These are phyloP conservation scores for Fonsecaea erecta DNA, from an alignment of 2,329 filamentous ascomycete genomes.

Conservation along the genomic window DNA sequence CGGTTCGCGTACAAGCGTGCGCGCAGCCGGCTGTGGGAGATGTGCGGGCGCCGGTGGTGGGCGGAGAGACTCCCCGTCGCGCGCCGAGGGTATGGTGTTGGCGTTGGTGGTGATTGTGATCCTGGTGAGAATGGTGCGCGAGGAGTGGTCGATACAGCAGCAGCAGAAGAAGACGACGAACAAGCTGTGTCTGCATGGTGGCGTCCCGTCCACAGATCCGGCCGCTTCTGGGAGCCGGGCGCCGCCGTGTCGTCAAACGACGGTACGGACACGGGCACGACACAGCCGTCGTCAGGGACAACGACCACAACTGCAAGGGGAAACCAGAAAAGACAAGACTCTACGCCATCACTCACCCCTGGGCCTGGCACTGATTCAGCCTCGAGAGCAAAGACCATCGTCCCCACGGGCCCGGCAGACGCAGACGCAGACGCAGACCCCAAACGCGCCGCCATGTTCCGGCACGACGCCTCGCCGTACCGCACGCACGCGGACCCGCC, in stretches of 20 bases:
- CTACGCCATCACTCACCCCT: not conserved
- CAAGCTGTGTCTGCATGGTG: constrained; percentile 65
- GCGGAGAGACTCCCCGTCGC: constrained; percentile 49
- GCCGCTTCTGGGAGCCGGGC: constrained; percentile 67
- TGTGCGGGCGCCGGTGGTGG: constrained; percentile 76
- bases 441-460: constrained; percentile 42
- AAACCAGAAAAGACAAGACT: not conserved
- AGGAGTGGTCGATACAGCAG: not conserved
- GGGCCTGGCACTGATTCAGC: not conserved
- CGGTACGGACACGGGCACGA: too few species aligned
- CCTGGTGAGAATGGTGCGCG: too few species aligned
- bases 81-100: not conserved
- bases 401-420: too few species aligned
- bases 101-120: too few species aligned
- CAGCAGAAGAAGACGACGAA: not conserved
- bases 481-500: constrained; percentile 51
- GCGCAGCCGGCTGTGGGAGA: constrained; percentile 77
- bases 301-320: not conserved
- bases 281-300: not conserved
- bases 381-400: not conserved
- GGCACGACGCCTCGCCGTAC: constrained; percentile 53
- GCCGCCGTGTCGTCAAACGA: not conserved
- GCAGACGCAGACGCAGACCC: not conserved
- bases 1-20: constrained; percentile 80
- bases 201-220: constrained; percentile 66